These are phyloP conservation scores for Candida germanica DNA, from an alignment of 805 yeast genomes.

Conservation along the genomic window DNA sequence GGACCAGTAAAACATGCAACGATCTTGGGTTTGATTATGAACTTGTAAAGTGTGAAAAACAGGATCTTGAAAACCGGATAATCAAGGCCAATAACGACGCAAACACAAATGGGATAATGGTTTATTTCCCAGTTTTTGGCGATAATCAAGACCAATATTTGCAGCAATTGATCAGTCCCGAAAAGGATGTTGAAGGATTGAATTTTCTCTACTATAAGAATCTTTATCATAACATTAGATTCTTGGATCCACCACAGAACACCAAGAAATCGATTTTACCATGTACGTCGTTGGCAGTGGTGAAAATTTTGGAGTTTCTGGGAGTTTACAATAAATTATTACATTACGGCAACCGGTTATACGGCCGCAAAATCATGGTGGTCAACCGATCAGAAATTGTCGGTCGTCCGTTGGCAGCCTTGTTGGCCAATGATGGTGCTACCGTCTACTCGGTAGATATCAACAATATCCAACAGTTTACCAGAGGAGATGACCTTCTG, in stretches of 20 bases:
- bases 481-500: conserved; percentile 88
- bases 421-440: conserved; percentile 96
- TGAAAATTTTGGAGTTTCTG: conserved; percentile 85
- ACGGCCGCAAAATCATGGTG: conserved; percentile 87
- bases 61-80: conserved; percentile 79
- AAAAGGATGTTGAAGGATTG: conserved; percentile 95
- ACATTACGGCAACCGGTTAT: conserved; percentile 86
- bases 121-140: conserved; percentile 96
- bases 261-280: conserved; percentile 84
- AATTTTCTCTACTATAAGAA: conserved; percentile 89
- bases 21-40: conserved; percentile 85
- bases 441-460: conserved; percentile 90
- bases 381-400: conserved; percentile 96
- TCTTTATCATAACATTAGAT: conserved; percentile 90
- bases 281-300: conserved; percentile 94
- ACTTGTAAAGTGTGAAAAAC: conserved; percentile 69
- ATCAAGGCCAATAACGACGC: conserved; percentile 78
- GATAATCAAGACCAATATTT: conserved; percentile 92
- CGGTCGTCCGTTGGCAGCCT: conserved; percentile 94
- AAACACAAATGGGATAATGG: conserved; percentile 86
- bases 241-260: conserved; percentile 63
- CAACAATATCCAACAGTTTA: conserved; percentile 82
- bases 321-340: conserved; percentile 81
- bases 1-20: conserved; percentile 91
- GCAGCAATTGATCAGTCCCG: conserved; percentile 87